phyloP scores from a whole-genome alignment of 257 asterid species.

The Solanum lignicaule region DNA sequence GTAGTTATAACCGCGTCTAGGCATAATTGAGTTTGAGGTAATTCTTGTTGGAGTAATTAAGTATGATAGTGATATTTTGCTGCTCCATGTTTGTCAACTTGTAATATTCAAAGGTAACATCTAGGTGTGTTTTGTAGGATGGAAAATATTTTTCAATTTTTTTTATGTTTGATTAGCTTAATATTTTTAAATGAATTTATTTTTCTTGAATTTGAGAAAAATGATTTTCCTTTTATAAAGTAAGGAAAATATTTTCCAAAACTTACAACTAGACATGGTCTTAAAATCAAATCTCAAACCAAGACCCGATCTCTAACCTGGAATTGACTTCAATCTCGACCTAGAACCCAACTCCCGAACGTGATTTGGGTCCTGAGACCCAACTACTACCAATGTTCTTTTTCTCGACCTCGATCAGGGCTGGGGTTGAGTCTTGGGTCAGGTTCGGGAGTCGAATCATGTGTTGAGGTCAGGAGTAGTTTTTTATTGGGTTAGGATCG shows the following conservation, averaged over 20 bases:
- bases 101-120: neutral
- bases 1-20: neutral
- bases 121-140: neutral
- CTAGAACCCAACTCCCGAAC: no score
- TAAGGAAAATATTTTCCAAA: no score
- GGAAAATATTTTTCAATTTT: neutral
- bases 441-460: no score
- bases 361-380: accelerated
- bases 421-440: no score
- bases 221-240: no score
- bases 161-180: no score
- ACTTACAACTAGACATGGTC: neutral
- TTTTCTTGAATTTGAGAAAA: neutral
- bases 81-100: neutral
- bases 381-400: neutral
- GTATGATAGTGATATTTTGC: neutral
- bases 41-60: neutral
- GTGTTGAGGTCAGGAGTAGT: no score
- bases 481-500: no score
- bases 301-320: neutral
- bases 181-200: no score
- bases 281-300: neutral
- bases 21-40: neutral
- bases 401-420: neutral
- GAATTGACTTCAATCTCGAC: neutral